These are phyloP conservation scores for Eucommia ulmoides DNA, from an alignment of 257 asterid species.

Conservation along the genomic window DNA sequence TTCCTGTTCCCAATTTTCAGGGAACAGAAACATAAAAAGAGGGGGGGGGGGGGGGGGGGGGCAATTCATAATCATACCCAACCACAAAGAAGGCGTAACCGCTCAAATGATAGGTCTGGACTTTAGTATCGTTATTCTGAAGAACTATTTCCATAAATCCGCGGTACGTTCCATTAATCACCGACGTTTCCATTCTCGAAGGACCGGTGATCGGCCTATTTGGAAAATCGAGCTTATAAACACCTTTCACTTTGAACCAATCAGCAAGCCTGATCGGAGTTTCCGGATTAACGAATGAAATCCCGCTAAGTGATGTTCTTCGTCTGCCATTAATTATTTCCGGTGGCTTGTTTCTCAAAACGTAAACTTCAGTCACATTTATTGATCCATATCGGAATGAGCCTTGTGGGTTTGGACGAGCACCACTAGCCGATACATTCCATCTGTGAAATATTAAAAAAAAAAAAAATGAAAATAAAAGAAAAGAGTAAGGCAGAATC, in stretches of 20 bases:
- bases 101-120: constrained; percentile 77
- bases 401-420: constrained; percentile 14
- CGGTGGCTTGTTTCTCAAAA: constrained; percentile 2
- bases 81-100: constrained; percentile 92
- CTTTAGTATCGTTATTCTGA: constrained; percentile 86
- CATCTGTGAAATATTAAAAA: constrained; percentile 56
- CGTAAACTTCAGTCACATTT: constrained; percentile 1
- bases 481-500: too few relatives aligned
- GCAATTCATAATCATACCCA: constrained; percentile 52
- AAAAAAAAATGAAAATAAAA: too few relatives aligned
- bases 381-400: constrained; percentile 1
- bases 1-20: too few relatives aligned
- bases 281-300: constrained; percentile 66
- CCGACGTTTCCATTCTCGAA: constrained; percentile 54
- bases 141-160: constrained; percentile 91
- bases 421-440: constrained; percentile 98
- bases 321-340: constrained; percentile 2
- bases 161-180: constrained; percentile 79
- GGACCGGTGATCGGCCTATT: constrained; percentile 65
- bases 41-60: background rate
- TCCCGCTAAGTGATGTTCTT: constrained; percentile 67
- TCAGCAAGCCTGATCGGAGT: constrained; percentile 96
- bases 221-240: constrained; percentile 82
- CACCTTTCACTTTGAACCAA: constrained; percentile 57
- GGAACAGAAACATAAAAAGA: background rate